These are phyloP conservation scores for Pseudogymnoascus sp. DNA, from an alignment of 2,329 filamentous ascomycete genomes.

Conservation along the genomic window DNA sequence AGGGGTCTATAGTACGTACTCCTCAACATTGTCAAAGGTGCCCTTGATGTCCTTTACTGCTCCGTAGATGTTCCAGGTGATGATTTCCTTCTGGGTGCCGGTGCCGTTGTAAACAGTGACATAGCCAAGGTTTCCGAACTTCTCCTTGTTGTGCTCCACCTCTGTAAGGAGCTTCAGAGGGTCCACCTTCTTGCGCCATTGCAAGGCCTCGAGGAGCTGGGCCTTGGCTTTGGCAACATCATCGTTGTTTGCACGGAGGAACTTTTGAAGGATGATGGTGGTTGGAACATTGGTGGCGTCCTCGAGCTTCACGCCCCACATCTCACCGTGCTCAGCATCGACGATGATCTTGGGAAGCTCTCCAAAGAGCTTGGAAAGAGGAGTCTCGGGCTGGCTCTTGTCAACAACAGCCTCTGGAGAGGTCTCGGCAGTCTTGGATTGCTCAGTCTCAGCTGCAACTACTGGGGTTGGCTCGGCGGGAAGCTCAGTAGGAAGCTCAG, in stretches of 20 bases:
- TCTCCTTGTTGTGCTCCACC: slow-evolving; percentile 55
- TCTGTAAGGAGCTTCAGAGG: slow-evolving; percentile 60
- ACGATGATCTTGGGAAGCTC: slow-evolving; percentile 52
- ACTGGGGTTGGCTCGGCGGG: neutral
- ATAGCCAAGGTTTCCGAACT: slow-evolving; percentile 75
- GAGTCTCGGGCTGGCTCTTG: slow-evolving; percentile 13
- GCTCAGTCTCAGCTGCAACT: neutral
- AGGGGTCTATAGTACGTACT: slow-evolving; percentile 49
- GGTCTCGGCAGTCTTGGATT: neutral
- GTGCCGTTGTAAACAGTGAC: slow-evolving; percentile 63
- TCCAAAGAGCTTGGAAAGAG: slow-evolving; percentile 50
- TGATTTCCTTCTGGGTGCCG: slow-evolving; percentile 51
- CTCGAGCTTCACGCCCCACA: slow-evolving; percentile 74
- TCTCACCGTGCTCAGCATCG: slow-evolving; percentile 60
- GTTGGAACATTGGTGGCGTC: slow-evolving; percentile 58
- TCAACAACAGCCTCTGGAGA: neutral
- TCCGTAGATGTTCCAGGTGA: slow-evolving; percentile 93
- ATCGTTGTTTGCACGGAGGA: slow-evolving; percentile 80
- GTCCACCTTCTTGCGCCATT: slow-evolving; percentile 74
- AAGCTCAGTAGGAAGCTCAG: neutral
- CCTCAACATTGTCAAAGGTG: slow-evolving; percentile 75
- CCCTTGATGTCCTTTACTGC: slow-evolving; percentile 71
- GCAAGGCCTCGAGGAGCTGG: slow-evolving; percentile 71
- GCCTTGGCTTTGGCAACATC: slow-evolving; percentile 66
- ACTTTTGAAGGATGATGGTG: slow-evolving; percentile 84